Conservation (phyloP, 805 yeast species). For the Ogataea degrootiae region DNA sequence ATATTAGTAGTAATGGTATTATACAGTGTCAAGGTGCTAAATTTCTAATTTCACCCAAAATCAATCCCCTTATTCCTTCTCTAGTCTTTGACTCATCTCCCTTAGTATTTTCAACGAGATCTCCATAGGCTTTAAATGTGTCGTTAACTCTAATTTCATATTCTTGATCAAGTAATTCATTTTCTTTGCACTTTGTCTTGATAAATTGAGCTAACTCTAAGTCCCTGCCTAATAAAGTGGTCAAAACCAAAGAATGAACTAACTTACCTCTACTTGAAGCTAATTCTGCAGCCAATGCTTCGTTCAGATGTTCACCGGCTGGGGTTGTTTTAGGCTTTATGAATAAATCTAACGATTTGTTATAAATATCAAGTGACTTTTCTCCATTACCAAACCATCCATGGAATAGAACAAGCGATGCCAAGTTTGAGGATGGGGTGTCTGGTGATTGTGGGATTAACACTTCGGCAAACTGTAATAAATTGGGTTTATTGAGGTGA, state of each 20-base stretch:
- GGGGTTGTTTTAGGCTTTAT: constrained; percentile 13
- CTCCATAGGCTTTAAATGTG: constrained; percentile 29
- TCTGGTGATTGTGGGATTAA: constrained; percentile 24
- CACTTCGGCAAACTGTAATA: constrained; percentile 22
- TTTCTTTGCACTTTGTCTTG: constrained; percentile 25
- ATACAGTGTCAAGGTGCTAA: constrained; percentile 9
- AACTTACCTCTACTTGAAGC: constrained; percentile 18
- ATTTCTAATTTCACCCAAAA: constrained; percentile 13
- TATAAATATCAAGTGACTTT: constrained; percentile 29
- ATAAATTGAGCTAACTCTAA: constrained; percentile 30
- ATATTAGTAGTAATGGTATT: neutral
- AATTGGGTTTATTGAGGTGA: constrained; percentile 4
- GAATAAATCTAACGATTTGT: constrained; percentile 20
- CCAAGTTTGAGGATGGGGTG: constrained; percentile 22
- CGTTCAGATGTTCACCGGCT: neutral
- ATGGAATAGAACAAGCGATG: constrained; percentile 22
- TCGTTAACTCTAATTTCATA: constrained; percentile 20
- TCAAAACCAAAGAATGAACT: constrained; percentile 24
- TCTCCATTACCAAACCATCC: constrained; percentile 28
- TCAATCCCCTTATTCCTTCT: constrained; percentile 10
- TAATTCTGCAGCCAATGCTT: neutral
- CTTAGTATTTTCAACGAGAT: constrained; percentile 17
- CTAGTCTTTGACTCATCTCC: constrained; percentile 14
- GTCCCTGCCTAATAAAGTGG: constrained; percentile 22
- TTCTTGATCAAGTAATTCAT: constrained; percentile 19